Conservation (phyloP, 1,139 yeast species). For the Yamadazyma dushanensis region DNA sequence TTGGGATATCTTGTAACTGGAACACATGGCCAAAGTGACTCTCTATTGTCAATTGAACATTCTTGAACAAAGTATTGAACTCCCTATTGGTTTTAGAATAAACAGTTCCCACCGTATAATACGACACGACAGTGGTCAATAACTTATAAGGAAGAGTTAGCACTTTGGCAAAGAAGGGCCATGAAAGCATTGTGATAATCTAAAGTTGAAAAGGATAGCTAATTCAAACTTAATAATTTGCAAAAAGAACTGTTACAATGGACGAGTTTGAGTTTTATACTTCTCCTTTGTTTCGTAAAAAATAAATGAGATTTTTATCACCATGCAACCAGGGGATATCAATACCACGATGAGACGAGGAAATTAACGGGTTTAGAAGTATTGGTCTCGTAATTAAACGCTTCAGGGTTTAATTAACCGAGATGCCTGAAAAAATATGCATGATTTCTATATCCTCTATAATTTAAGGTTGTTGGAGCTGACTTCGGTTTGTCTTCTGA, state of each 20-base stretch:
- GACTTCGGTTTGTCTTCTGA: constrained; percentile 39
- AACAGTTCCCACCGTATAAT: constrained; percentile 34
- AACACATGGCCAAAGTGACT: constrained; percentile 26
- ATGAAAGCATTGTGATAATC: constrained; percentile 10
- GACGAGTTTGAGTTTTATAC: neutral
- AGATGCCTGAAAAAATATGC: no score
- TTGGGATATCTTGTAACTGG: constrained; percentile 13
- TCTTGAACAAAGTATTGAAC: constrained; percentile 29
- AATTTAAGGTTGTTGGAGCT: constrained; percentile 26
- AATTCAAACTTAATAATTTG: no score
- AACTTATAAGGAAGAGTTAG: constrained; percentile 22
- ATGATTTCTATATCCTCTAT: constrained; percentile 13
- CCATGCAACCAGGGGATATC: no score
- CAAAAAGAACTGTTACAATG: no score
- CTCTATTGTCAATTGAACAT: constrained; percentile 27
- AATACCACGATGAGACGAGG: no score
- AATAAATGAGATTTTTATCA: neutral
- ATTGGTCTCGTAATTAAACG: no score
- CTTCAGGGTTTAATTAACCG: no score
- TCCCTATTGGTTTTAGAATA: constrained; percentile 31
- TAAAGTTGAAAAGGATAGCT: neutral
- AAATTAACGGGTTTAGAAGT: no score
- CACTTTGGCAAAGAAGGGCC: constrained; percentile 5
- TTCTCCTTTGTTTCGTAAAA: no score
- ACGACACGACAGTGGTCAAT: constrained; percentile 21